phyloP scores from a whole-genome alignment of 2,329 filamentous ascomycete genomes.

The Exophiala xenobiotica region DNA sequence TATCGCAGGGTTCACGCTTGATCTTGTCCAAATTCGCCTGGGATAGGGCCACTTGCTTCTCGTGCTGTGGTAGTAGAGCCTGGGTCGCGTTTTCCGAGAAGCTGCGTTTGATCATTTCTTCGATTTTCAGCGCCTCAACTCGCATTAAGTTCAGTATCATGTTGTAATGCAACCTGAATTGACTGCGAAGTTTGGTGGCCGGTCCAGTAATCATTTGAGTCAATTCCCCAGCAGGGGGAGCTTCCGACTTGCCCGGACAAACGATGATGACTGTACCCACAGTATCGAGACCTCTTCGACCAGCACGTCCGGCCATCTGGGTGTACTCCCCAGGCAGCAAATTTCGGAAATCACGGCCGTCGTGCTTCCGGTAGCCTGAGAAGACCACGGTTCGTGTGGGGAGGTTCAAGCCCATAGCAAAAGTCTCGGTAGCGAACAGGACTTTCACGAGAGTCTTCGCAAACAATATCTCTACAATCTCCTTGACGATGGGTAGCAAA shows the following conservation, averaged over 20 bases:
- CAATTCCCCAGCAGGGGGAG: slow-evolving; percentile 78
- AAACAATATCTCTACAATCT: slow-evolving; percentile 95
- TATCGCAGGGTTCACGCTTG: slow-evolving; percentile 77
- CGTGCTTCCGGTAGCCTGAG: slow-evolving; percentile 94
- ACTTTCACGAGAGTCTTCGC: slow-evolving; percentile 94
- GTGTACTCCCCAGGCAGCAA: slow-evolving; percentile 94
- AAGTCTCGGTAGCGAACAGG: slow-evolving; percentile 95
- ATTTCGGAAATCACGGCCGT: slow-evolving; percentile 88
- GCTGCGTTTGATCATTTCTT: slow-evolving; percentile 99
- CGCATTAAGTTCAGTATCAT: slow-evolving; percentile 97
- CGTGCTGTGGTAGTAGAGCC: slow-evolving; percentile 87
- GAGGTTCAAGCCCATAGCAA: slow-evolving; percentile 96
- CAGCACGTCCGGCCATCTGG: slow-evolving; percentile 95
- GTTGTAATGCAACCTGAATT: slow-evolving; percentile 97
- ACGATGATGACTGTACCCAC: slow-evolving; percentile 96
- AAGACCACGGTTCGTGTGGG: slow-evolving; percentile 97
- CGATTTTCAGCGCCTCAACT: slow-evolving; percentile 95
- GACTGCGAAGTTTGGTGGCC: slow-evolving; percentile 89
- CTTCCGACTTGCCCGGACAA: slow-evolving; percentile 75
- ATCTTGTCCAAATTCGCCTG: slow-evolving; percentile 90
- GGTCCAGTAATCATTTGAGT: slow-evolving; percentile 94
- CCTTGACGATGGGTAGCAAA: slow-evolving; percentile 92
- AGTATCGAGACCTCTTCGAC: slow-evolving; percentile 85
- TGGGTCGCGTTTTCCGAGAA: slow-evolving; percentile 98
- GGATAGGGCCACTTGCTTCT: slow-evolving; percentile 88